Evolutionary conservation across 345 rosid genomes (phyloP).

Genomic region (Ailanthus altissimus): DNA sequence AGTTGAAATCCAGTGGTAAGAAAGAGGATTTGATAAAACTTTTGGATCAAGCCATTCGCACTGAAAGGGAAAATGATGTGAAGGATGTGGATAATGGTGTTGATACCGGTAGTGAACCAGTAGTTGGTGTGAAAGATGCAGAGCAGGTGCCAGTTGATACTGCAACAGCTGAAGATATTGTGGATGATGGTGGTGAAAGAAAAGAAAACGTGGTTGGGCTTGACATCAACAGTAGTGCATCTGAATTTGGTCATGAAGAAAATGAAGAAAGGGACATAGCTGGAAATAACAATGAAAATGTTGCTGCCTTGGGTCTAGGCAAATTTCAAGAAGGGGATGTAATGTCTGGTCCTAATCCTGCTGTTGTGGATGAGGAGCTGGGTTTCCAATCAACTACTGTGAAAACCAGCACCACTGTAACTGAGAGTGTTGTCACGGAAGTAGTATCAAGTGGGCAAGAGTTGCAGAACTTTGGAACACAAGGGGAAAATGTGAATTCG

Average conservation of each 20-base stretch:
- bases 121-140: conserved; percentile 18
- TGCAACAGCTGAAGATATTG: conserved; percentile 26
- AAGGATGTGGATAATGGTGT: conserved; percentile 39
- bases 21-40: conserved; percentile 88
- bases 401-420: conserved; percentile 26
- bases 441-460: conserved; percentile 36
- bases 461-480: conserved; percentile 31
- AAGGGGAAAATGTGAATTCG: conserved; percentile 29
- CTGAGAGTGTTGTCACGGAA: conserved; percentile 39
- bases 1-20: conserved; percentile 64
- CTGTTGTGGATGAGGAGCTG: conserved; percentile 29
- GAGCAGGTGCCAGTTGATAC: conserved; percentile 30
- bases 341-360: conserved; percentile 18
- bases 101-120: conserved; percentile 25
- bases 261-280: conserved; percentile 19
- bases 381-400: conserved; percentile 23
- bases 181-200: conserved; percentile 20
- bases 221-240: conserved; percentile 43
- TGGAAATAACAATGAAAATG: conserved; percentile 17
- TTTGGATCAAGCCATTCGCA: conserved; percentile 67
- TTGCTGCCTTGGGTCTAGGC: conserved; percentile 27
- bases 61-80: conserved; percentile 56
- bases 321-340: conserved; percentile 23
- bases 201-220: conserved; percentile 38
- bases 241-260: conserved; percentile 32